These are phyloP conservation scores for Achaetomiella virescens DNA, from an alignment of 495 filamentous ascomycete genomes.

Conservation along the genomic window DNA sequence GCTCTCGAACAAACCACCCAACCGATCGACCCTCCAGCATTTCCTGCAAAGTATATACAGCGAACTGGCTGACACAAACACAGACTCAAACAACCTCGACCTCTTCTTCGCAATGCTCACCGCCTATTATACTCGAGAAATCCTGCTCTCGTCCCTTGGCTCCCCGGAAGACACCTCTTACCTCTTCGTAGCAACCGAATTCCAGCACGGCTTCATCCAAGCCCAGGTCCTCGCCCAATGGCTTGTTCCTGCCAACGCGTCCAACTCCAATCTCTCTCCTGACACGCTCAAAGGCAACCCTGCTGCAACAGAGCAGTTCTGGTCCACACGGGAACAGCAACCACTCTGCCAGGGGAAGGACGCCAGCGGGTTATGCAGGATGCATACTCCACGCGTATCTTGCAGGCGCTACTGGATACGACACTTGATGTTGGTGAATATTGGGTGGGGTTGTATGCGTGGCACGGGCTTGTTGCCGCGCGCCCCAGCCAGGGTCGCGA, in stretches of 20 bases:
- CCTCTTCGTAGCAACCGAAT: constrained; percentile 17
- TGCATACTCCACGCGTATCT: constrained; percentile 13
- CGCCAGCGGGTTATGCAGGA: constrained; percentile 17
- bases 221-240: constrained; percentile 10
- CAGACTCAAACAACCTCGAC: neutral
- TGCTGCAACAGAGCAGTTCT: neutral
- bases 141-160: constrained; percentile 12
- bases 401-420: constrained; percentile 13
- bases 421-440: neutral
- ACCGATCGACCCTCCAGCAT: neutral
- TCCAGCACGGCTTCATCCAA: constrained; percentile 20
- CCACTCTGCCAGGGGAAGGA: neutral
- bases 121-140: constrained; percentile 16
- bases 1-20: constrained; percentile 10
- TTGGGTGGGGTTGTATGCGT: constrained; percentile 6
- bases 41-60: neutral
- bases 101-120: constrained; percentile 18
- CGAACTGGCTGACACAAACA: neutral
- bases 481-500: constrained; percentile 10
- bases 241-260: constrained; percentile 4
- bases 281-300: neutral
- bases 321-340: neutral
- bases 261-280: constrained; percentile 6
- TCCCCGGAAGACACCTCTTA: neutral
- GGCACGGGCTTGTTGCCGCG: constrained; percentile 9